Percentiles rank a stretch among this genome's conserved stretches.
Conservation (phyloP, 2,329 filamentous ascomycete species). For the Calonectria pauciramosa region DNA sequence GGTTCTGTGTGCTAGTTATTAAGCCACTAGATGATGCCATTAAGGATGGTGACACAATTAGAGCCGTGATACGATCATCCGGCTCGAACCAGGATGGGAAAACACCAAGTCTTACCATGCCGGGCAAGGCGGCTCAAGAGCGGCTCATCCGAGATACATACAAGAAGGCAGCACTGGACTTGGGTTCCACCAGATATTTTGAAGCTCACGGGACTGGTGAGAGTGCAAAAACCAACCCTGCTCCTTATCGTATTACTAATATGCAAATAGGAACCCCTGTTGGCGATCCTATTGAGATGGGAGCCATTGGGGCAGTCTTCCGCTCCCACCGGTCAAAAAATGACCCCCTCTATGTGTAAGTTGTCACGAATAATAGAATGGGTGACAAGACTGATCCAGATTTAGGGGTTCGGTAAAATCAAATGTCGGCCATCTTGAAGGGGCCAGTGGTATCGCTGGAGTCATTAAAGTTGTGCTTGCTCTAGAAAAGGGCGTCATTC, state of each 20-base stretch:
- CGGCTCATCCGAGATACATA: constrained; percentile 48
- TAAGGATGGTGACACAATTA: constrained; percentile 53
- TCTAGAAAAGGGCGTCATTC: constrained; percentile 31
- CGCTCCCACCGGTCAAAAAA: neutral
- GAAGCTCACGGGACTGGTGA: constrained; percentile 47
- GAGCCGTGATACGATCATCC: constrained; percentile 50
- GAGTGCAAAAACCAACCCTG: neutral
- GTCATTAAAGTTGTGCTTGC: constrained; percentile 28
- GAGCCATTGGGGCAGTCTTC: neutral
- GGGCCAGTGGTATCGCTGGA: constrained; percentile 29
- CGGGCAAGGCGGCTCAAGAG: constrained; percentile 29
- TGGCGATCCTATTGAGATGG: neutral
- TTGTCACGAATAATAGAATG: neutral
- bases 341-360: neutral
- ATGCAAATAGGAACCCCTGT: neutral
- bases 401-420: constrained; percentile 39
- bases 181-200: constrained; percentile 45
- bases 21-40: constrained; percentile 65
- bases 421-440: constrained; percentile 44
- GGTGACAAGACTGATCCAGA: neutral
- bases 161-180: constrained; percentile 41
- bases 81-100: constrained; percentile 55
- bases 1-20: constrained; percentile 56
- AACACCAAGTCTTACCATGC: constrained; percentile 55
- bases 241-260: neutral